phyloP scores from a whole-genome alignment of 805 yeast genomes.

The Komagataella kurtzmanii region DNA sequence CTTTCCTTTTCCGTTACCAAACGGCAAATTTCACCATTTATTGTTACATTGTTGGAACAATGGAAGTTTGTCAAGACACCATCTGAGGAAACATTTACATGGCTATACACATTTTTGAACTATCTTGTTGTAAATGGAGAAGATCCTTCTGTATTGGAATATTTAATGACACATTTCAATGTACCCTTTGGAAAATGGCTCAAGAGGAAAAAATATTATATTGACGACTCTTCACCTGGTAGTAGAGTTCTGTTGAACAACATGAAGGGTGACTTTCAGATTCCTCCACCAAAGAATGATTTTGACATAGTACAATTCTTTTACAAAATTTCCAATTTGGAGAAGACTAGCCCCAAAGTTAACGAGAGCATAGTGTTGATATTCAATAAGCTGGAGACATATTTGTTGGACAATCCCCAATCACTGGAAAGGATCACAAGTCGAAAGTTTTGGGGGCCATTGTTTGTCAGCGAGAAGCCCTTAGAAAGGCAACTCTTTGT shows the following conservation, averaged over 20 bases:
- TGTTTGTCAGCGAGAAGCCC: neutral
- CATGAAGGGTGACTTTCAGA: neutral
- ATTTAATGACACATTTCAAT: neutral
- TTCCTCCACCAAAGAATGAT: neutral
- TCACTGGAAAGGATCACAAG: neutral
- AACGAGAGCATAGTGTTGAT: neutral
- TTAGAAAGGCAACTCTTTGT: neutral
- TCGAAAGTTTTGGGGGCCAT: neutral
- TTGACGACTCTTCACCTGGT: neutral
- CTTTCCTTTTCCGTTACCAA: constrained; percentile 14
- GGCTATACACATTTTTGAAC: neutral
- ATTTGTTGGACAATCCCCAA: neutral
- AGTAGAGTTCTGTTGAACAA: neutral
- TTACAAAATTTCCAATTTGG: neutral
- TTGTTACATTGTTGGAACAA: constrained; percentile 55
- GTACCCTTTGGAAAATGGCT: neutral
- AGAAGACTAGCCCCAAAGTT: neutral
- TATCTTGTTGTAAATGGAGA: neutral
- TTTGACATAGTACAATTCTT: neutral
- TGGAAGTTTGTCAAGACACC: neutral
- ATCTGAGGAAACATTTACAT: neutral
- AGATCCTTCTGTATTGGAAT: neutral
- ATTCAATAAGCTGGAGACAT: neutral
- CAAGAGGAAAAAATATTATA: neutral
- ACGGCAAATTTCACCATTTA: constrained; percentile 36